Conservation (phyloP, 176 grass and related monocot genomes). For the Musa schizocarpa region DNA sequence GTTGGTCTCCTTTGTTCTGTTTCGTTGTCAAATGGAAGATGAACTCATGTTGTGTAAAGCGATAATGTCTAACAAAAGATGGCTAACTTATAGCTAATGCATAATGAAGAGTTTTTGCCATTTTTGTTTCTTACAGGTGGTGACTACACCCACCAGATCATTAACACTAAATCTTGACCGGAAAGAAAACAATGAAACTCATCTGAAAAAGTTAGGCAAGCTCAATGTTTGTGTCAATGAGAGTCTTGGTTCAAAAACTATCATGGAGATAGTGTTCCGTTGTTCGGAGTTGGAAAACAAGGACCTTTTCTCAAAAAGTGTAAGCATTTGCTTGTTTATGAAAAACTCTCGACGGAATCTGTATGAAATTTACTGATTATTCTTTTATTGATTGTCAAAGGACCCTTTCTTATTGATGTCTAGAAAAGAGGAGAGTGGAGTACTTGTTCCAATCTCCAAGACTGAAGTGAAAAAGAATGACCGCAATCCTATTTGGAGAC, state of each 20-base stretch:
- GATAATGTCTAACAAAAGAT: background rate
- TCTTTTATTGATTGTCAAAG: conserved; percentile 35
- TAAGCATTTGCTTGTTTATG: conserved; percentile 28
- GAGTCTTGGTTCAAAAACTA: conserved; percentile 75
- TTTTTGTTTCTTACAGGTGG: conserved; percentile 43
- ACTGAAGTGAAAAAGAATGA: conserved; percentile 99
- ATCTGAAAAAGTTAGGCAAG: conserved; percentile 56
- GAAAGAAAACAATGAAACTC: conserved; percentile 38
- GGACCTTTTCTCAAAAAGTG: conserved; percentile 95
- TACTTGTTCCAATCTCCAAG: conserved; percentile 84
- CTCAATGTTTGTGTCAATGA: conserved; percentile 74
- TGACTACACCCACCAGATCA: conserved; percentile 58
- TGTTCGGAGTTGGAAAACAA: conserved; percentile 92
- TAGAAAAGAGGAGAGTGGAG: conserved; percentile 66
- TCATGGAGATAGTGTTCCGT: conserved; percentile 78
- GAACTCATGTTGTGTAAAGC: background rate
- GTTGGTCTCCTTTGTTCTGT: background rate
- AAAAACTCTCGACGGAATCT: background rate
- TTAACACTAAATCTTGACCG: conserved; percentile 58
- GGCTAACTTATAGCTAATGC: background rate
- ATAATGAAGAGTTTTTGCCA: background rate
- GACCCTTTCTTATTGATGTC: conserved; percentile 97
- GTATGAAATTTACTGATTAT: conserved; percentile 18
- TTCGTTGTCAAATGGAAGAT: background rate
- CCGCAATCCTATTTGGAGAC: conserved; percentile 88